Evolutionary conservation across 306 rosid species (phyloP), one percentile per base, ranked within the genome.

Genomic region (Vigna reflexopilosa): DNA sequence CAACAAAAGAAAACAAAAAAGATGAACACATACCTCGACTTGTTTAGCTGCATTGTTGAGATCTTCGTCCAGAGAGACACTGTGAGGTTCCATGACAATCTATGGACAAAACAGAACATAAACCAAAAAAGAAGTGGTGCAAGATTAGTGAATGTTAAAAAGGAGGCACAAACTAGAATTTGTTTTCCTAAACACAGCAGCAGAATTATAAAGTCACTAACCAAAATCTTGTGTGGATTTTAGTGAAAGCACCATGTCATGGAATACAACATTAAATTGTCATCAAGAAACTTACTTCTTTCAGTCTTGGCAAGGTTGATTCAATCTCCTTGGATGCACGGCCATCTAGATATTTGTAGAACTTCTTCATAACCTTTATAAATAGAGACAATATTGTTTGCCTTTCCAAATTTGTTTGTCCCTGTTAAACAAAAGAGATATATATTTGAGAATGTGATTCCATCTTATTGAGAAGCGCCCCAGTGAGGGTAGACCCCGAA

Each of bases 311-410:
- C 90, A 91, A 79, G 85, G 92, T 86, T 84, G 96, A 85, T 67
- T 82, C 93, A 38, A 93, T 81, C 86, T 91, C 93, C 79, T 91
- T 90, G 54, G 92, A 87, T 44, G 88, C 91, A 67, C 90, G 78
- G 34, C 86, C 42, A 58, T 95, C 15, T 3, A 95, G 81, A 81
- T 91, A 73, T 75, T 86, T 89, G 84, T 88, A 76, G 55, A 95
- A 75, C 87, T 91, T 95, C 77, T 88, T 89, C 97, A 95, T 89
- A 68, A 78, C 90, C 86, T 95, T 92, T 40, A 87, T 95, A 82
- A 92, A 90, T 36, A 85, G 84, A 81, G 98, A 95, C 88, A 95
- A 83, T 80, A 95, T 93, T 70, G 90, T 93, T 73, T 82, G 88
- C 79, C 97, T 87, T 72, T 88, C 96, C 83, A 95, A 77, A 85